phyloP scores from a whole-genome alignment of 495 filamentous ascomycete genomes.

The Penicillium diatomitis region DNA sequence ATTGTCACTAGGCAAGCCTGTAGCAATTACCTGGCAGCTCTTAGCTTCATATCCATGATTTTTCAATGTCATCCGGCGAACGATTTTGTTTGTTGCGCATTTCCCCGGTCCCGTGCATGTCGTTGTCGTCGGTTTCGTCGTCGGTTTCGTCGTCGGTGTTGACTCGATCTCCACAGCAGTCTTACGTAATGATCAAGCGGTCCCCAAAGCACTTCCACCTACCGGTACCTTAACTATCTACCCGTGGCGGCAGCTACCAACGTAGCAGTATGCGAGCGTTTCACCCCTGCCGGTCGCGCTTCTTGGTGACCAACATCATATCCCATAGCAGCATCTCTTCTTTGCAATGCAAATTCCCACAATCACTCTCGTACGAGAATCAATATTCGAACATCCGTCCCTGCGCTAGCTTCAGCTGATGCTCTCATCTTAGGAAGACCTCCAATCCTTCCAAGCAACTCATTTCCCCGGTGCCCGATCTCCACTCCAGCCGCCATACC shows the following conservation, averaged over 20 bases:
- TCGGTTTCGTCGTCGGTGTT: background rate
- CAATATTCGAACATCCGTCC: background rate
- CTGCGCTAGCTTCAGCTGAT: background rate
- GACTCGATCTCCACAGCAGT: background rate
- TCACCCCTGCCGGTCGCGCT: background rate
- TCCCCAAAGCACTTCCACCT: too few relatives aligned
- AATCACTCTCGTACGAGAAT: constrained; percentile 42
- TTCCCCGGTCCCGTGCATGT: too few relatives aligned
- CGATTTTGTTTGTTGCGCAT: too few relatives aligned
- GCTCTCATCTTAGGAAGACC: constrained; percentile 49
- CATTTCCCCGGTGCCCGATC: constrained; percentile 44
- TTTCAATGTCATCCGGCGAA: too few relatives aligned
- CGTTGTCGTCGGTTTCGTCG: too few relatives aligned
- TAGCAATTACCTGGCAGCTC: too few relatives aligned
- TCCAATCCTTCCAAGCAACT: constrained; percentile 55
- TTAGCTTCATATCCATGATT: too few relatives aligned
- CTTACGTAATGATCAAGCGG: constrained; percentile 5
- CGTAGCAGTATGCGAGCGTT: too few relatives aligned
- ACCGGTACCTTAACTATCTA: too few relatives aligned
- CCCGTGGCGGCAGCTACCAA: too few relatives aligned
- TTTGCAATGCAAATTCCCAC: constrained; percentile 25
- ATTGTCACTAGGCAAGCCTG: too few relatives aligned
- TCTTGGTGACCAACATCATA: constrained; percentile 6
- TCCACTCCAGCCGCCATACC: background rate
- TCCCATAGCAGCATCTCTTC: constrained; percentile 1